Evolutionary conservation across 495 filamentous ascomycete species (phyloP).

Genomic region (Podospora pseudopauciseta): DNA sequence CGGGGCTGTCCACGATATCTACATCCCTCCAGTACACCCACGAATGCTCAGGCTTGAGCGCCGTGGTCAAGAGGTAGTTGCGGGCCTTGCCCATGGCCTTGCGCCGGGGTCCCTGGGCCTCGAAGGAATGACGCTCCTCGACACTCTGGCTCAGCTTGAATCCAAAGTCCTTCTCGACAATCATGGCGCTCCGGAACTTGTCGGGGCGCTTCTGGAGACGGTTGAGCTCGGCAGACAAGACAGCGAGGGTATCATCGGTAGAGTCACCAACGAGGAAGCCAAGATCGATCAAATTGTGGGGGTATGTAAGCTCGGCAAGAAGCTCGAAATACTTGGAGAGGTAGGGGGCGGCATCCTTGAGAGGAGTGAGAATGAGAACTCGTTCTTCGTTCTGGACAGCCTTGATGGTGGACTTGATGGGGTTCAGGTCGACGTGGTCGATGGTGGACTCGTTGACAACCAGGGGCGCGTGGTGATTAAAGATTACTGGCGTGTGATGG

Average conservation of each 20-base stretch:
- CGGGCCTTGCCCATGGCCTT: slow-evolving; percentile 87
- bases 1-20: slow-evolving; percentile 88
- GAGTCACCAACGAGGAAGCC: slow-evolving; percentile 92
- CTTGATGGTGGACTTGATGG: slow-evolving; percentile 73
- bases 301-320: slow-evolving; percentile 83
- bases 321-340: slow-evolving; percentile 91
- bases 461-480: slow-evolving; percentile 89
- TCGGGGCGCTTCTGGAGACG: slow-evolving; percentile 82
- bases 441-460: slow-evolving; percentile 80
- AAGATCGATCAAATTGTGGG: slow-evolving; percentile 91
- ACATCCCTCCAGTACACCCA: slow-evolving; percentile 99
- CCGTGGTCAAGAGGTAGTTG: slow-evolving; percentile 83
- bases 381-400: slow-evolving; percentile 77
- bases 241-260: slow-evolving; percentile 81
- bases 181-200: slow-evolving; percentile 75
- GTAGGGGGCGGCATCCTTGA: slow-evolving; percentile 81
- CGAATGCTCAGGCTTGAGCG: slow-evolving; percentile 87
- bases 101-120: slow-evolving; percentile 82
- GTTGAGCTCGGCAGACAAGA: slow-evolving; percentile 75
- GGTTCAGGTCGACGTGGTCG: slow-evolving; percentile 75
- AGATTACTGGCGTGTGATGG: slow-evolving; percentile 85
- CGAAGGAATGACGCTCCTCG: slow-evolving; percentile 77
- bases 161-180: slow-evolving; percentile 90
- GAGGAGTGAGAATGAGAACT: slow-evolving; percentile 89
- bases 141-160: slow-evolving; percentile 66